A percentile compares a stretch with the other conserved stretches of the same genome.
These are phyloP conservation scores for Podila epicladia DNA, from an alignment of 192 early-diverging fungal species.

Conservation along the genomic window DNA sequence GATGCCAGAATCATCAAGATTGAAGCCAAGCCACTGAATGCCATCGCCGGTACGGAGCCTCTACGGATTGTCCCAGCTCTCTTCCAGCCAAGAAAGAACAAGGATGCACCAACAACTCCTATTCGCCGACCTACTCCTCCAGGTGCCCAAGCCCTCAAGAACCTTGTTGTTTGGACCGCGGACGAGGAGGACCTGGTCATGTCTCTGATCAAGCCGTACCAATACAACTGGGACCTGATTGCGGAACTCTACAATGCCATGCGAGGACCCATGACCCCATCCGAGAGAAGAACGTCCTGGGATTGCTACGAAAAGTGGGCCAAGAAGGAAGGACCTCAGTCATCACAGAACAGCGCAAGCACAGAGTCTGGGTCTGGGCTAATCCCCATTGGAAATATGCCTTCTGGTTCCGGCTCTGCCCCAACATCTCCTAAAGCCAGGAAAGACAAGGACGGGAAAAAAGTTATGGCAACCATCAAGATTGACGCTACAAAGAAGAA, in stretches of 20 bases:
- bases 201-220: conserved; percentile 61
- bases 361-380: conserved; percentile 20
- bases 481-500: conserved; percentile 51
- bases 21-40: conserved; percentile 57
- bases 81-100: conserved; percentile 42
- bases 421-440: conserved; percentile 38
- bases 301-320: conserved; percentile 73
- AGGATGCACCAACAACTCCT: conserved; percentile 31
- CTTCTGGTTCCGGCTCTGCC: conserved; percentile 19
- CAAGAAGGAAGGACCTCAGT: conserved; percentile 56
- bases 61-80: conserved; percentile 47
- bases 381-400: conserved; percentile 34
- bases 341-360: not conserved
- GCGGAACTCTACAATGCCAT: conserved; percentile 66
- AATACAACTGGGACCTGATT: conserved; percentile 76
- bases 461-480: conserved; percentile 46
- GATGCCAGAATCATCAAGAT: conserved; percentile 23
- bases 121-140: conserved; percentile 41
- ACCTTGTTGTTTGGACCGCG: conserved; percentile 54
- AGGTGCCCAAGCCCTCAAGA: conserved; percentile 23
- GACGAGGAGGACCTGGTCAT: conserved; percentile 68
- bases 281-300: conserved; percentile 66
- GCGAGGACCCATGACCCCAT: conserved; percentile 56
- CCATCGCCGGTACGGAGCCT: conserved; percentile 56
- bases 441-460: conserved; percentile 51